Evolutionary conservation across 2,329 filamentous ascomycete species (phyloP).

Genomic region (Fusarium graminum): DNA sequence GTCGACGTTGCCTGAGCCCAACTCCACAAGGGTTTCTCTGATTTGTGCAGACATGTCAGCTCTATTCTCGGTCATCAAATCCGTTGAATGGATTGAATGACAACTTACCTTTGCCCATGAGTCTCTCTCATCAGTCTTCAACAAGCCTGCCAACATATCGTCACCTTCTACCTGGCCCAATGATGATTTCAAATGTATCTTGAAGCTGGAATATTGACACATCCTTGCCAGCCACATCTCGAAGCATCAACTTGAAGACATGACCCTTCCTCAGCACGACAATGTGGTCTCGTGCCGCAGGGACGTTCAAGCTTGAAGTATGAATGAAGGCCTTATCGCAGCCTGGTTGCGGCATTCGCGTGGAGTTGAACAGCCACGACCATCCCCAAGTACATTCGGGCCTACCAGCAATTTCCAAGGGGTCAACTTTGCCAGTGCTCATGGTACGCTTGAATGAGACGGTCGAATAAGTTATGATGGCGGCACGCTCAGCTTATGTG

Average conservation of each 20-base stretch:
- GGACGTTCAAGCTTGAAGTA: background rate
- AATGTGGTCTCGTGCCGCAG: background rate
- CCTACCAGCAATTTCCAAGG: conserved; percentile 8
- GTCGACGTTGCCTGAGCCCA: background rate
- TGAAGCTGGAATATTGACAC: background rate
- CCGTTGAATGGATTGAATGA: no score
- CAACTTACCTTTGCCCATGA: conserved; percentile 6
- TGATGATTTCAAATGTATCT: background rate
- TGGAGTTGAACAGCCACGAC: conserved; percentile 7
- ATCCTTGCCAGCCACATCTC: background rate
- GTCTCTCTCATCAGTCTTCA: conserved; percentile 7
- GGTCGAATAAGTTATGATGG: background rate
- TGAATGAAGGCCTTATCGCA: conserved; percentile 4
- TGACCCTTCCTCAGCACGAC: conserved; percentile 9
- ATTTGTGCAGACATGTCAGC: background rate
- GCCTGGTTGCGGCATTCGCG: background rate
- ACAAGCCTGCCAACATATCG: background rate
- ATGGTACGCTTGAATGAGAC: background rate
- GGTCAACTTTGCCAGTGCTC: background rate
- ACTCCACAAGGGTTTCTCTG: background rate
- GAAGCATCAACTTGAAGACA: conserved; percentile 9
- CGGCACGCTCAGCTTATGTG: background rate
- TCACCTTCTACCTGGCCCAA: conserved; percentile 1
- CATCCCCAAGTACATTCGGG: conserved; percentile 7
- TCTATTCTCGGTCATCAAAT: background rate